Percentiles rank a stretch among this genome's conserved stretches.
Evolutionary conservation across 306 rosid genomes (phyloP).

Genomic region (Vigna reflexopilosa): DNA sequence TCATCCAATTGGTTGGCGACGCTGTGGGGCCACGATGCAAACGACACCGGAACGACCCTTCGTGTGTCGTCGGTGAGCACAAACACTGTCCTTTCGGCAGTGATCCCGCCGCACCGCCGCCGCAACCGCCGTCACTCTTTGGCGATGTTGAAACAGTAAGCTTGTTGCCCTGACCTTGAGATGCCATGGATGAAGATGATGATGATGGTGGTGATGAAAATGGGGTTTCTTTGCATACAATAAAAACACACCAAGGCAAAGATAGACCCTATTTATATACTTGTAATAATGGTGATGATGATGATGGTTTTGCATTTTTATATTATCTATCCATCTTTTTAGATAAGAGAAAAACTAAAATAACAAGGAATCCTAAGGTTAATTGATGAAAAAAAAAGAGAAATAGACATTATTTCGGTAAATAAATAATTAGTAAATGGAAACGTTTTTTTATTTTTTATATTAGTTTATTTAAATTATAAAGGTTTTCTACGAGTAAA

Average conservation of each 20-base stretch:
- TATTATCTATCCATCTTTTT: constrained; percentile 3
- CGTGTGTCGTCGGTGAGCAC: constrained; percentile 90
- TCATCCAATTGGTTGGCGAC: constrained; percentile 51
- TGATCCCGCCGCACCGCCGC: constrained; percentile 35
- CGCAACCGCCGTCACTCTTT: constrained; percentile 45
- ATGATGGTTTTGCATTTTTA: not conserved
- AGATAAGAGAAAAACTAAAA: not conserved
- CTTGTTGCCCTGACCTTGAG: constrained; percentile 43
- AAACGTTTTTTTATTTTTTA: not conserved
- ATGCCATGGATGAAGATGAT: constrained; percentile 53
- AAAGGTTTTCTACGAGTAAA: no score
- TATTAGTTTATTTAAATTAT: no score
- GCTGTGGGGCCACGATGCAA: constrained; percentile 63
- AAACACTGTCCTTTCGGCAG: constrained; percentile 72
- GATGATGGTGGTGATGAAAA: constrained; percentile 10
- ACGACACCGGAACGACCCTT: constrained; percentile 91
- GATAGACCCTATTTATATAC: not conserved
- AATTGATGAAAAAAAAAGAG: not conserved
- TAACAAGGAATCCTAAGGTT: not conserved
- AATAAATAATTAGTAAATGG: not conserved
- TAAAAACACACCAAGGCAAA: not conserved
- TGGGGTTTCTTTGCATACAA: not conserved
- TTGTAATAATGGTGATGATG: not conserved
- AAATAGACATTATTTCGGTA: no score
- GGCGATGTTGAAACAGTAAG: constrained; percentile 63